Conservation (phyloP, 2,329 filamentous ascomycete genomes). For the Diaporthe vexans region DNA sequence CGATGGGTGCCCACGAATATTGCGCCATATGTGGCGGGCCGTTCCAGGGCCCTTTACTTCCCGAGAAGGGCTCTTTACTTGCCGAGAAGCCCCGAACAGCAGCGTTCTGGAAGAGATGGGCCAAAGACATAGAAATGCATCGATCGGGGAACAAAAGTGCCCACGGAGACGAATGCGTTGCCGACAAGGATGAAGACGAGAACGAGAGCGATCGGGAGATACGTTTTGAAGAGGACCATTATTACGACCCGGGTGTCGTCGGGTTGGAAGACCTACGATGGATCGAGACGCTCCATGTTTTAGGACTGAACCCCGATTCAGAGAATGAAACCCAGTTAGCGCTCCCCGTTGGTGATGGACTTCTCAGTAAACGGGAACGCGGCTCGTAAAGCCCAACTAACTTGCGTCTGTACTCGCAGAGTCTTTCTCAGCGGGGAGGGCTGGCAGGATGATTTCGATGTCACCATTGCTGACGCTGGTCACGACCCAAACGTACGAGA, state of each 20-base stretch:
- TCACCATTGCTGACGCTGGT: neutral
- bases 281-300: conserved; percentile 10
- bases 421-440: conserved; percentile 24
- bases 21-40: conserved; percentile 36
- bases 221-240: neutral
- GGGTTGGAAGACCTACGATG: conserved; percentile 5
- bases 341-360: neutral
- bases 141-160: neutral
- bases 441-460: neutral
- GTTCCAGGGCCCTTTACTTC: neutral
- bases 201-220: neutral
- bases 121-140: neutral
- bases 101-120: neutral
- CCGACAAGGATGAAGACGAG: neutral
- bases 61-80: too few species aligned
- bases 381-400: neutral
- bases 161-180: neutral
- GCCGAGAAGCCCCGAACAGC: conserved; percentile 25
- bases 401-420: neutral
- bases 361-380: neutral
- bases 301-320: neutral
- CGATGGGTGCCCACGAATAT: conserved; percentile 9
- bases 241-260: conserved; percentile 25
- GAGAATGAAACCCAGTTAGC: neutral
- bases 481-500: conserved; percentile 2